These are phyloP conservation scores for Gentiana dahurica DNA, from an alignment of 257 asterid genomes.

Conservation along the genomic window DNA sequence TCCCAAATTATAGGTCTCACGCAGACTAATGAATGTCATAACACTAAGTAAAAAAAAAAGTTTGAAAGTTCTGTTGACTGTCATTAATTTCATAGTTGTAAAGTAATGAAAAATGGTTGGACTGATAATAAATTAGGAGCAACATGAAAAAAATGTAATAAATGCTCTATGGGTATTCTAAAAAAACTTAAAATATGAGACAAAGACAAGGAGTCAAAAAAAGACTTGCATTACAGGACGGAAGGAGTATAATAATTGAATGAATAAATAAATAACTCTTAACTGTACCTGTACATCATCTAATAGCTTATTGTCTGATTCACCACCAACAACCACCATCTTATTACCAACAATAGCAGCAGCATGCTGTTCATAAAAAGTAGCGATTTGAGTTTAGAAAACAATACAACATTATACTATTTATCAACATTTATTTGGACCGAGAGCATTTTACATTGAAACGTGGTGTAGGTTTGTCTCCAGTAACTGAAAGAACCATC, in stretches of 20 bases:
- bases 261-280: not conserved
- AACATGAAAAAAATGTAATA: no score
- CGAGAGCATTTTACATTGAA: conserved; percentile 44
- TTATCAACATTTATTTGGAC: conserved; percentile 6
- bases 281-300: conserved; percentile 82
- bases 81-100: not conserved
- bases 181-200: no score
- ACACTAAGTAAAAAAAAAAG: no score
- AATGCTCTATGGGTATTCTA: not conserved
- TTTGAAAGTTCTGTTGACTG: no score
- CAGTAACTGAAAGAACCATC: conserved; percentile 81
- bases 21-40: no score
- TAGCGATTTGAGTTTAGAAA: conserved; percentile 6
- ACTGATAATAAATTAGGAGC: no score
- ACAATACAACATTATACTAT: not conserved
- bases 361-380: conserved; percentile 57
- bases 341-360: conserved; percentile 96
- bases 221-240: no score
- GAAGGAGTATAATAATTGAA: not conserved
- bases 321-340: conserved; percentile 99
- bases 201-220: no score
- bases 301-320: conserved; percentile 66
- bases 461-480: conserved; percentile 88
- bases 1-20: not conserved
- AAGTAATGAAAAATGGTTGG: no score